phyloP scores from a whole-genome alignment of 1,284 basidiomycete genomes.

The Cryptococcus sp. region DNA sequence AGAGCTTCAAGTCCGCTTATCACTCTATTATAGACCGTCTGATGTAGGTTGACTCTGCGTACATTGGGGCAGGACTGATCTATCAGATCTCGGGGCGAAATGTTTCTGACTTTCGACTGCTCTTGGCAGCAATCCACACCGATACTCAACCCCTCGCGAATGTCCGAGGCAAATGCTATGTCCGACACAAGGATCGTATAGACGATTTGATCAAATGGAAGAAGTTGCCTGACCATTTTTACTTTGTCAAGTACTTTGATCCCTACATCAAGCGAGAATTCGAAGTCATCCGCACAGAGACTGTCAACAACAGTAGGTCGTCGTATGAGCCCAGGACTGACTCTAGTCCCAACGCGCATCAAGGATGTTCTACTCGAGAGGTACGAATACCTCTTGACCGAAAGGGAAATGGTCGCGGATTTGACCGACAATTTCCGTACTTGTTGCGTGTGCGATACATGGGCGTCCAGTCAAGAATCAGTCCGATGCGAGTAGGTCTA shows the following conservation, averaged over 20 bases:
- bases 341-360: conserved; percentile 70
- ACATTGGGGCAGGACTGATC: too few species aligned
- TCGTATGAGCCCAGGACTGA: neutral
- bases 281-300: conserved; percentile 83
- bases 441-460: conserved; percentile 79
- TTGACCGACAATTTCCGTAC: conserved; percentile 79
- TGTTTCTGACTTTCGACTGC: conserved; percentile 76
- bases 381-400: conserved; percentile 93
- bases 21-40: conserved; percentile 83
- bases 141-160: conserved; percentile 89
- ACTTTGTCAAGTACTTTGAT: conserved; percentile 90
- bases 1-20: conserved; percentile 63
- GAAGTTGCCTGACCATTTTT: conserved; percentile 89
- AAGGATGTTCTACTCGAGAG: conserved; percentile 68
- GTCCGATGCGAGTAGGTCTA: conserved; percentile 73
- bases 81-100: conserved; percentile 46
- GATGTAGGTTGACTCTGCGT: conserved; percentile 45
- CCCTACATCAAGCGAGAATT: conserved; percentile 98
- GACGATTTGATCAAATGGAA: conserved; percentile 92
- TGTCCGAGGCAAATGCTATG: conserved; percentile 84
- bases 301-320: conserved; percentile 79
- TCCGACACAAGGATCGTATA: conserved; percentile 90
- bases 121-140: conserved; percentile 91
- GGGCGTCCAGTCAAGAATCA: conserved; percentile 73
- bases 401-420: conserved; percentile 86